phyloP scores from a whole-genome alignment of 2,329 filamentous ascomycete species.

The Apiospora pterosperma region DNA sequence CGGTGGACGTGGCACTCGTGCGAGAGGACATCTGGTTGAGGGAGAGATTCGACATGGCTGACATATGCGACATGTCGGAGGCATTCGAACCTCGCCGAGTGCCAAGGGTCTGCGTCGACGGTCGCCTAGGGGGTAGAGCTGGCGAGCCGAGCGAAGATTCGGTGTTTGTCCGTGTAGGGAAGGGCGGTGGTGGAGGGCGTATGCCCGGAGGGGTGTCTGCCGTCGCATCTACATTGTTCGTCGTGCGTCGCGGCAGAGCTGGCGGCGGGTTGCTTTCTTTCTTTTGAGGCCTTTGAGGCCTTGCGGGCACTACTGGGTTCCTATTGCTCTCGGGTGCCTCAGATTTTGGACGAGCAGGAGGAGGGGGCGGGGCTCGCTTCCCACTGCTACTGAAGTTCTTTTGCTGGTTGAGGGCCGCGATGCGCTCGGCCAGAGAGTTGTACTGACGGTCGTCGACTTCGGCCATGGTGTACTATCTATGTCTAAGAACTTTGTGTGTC shows the following conservation, averaged over 20 bases:
- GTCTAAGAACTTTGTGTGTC: background rate
- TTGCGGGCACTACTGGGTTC: conserved; percentile 36
- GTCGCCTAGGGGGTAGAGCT: conserved; percentile 46
- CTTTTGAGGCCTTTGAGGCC: conserved; percentile 33
- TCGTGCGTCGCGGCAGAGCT: conserved; percentile 34
- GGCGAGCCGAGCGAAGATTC: conserved; percentile 39
- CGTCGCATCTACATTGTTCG: conserved; percentile 20
- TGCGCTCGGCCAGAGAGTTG: conserved; percentile 58
- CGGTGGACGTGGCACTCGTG: conserved; percentile 44
- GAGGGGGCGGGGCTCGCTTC: conserved; percentile 43
- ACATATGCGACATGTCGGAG: conserved; percentile 54
- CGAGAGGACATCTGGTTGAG: conserved; percentile 43
- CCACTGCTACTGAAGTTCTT: conserved; percentile 50
- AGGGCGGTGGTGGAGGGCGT: conserved; percentile 30
- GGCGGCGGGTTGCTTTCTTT: conserved; percentile 28
- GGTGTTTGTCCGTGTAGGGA: conserved; percentile 36
- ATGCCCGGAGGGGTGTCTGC: conserved; percentile 14
- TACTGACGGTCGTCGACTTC: conserved; percentile 61
- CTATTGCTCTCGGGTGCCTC: conserved; percentile 19
- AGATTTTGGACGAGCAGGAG: conserved; percentile 37
- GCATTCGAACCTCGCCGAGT: conserved; percentile 53
- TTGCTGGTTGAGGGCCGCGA: conserved; percentile 60
- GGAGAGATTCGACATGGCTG: conserved; percentile 51
- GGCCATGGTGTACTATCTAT: conserved; percentile 41
- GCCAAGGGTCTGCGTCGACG: conserved; percentile 40